Evolutionary conservation across 2,329 filamentous ascomycete genomes (phyloP).

Genomic region (Pseudogymnoascus sp.): DNA sequence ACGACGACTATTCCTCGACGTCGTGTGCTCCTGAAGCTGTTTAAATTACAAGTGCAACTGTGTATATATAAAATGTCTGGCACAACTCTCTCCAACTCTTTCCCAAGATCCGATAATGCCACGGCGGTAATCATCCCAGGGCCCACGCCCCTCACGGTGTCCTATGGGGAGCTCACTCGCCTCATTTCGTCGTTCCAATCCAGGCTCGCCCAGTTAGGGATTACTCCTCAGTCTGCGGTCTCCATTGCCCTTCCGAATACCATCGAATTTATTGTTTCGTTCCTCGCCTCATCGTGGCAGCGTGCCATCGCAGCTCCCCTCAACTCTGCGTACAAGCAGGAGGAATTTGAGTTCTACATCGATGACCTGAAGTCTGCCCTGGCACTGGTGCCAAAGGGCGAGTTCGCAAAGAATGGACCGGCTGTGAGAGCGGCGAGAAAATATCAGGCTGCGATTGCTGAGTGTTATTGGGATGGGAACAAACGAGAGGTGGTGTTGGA

Average conservation of each 20-base stretch:
- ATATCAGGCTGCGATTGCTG: slow-evolving; percentile 76
- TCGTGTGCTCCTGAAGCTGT: neutral
- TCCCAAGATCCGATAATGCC: slow-evolving; percentile 41
- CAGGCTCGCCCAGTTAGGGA: slow-evolving; percentile 68
- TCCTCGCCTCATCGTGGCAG: slow-evolving; percentile 80
- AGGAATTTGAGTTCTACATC: slow-evolving; percentile 88
- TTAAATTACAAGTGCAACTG: neutral
- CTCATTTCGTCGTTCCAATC: slow-evolving; percentile 65
- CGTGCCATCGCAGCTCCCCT: slow-evolving; percentile 76
- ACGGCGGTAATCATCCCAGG: slow-evolving; percentile 68
- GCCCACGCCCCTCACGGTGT: slow-evolving; percentile 52
- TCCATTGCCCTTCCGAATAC: slow-evolving; percentile 79
- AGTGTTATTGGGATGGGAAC: slow-evolving; percentile 68
- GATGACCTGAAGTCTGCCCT: slow-evolving; percentile 75
- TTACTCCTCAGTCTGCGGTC: slow-evolving; percentile 60
- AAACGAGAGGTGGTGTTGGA: slow-evolving; percentile 62
- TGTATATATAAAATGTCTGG: slow-evolving; percentile 19
- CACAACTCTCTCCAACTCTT: slow-evolving; percentile 48
- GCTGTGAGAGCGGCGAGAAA: slow-evolving; percentile 69
- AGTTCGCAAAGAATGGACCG: slow-evolving; percentile 56
- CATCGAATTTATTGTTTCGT: slow-evolving; percentile 81
- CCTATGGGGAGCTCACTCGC: slow-evolving; percentile 57
- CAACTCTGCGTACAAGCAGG: slow-evolving; percentile 81
- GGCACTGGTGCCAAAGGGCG: slow-evolving; percentile 65
- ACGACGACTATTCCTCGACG: neutral